Percentiles rank a stretch among this genome's conserved stretches.
Conservation (phyloP, 1,284 basidiomycete species). For the Pseudozyma tsukubaensis region DNA sequence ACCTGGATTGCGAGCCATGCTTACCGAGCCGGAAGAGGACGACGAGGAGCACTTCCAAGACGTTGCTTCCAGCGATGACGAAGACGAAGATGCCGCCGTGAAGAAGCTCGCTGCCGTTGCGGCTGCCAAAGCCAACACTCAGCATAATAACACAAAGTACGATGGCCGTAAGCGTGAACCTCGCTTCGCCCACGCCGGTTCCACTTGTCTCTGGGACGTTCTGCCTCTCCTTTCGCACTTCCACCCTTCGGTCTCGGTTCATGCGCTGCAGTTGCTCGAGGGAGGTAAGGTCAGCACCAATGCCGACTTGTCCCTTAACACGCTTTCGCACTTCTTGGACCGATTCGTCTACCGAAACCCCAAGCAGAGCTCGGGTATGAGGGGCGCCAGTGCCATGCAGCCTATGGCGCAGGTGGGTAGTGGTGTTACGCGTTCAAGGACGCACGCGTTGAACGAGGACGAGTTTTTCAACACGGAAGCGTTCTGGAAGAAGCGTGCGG, state of each 20-base stretch:
- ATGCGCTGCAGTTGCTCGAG: conserved; percentile 86
- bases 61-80: conserved; percentile 65
- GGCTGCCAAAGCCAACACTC: conserved; percentile 12
- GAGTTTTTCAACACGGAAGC: conserved; percentile 79
- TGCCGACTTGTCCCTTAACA: conserved; percentile 90
- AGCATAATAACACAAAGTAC: conserved; percentile 41
- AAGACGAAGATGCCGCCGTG: conserved; percentile 30
- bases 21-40: conserved; percentile 72
- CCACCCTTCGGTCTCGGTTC: conserved; percentile 89
- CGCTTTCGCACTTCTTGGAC: conserved; percentile 90
- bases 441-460: conserved; percentile 69
- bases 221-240: conserved; percentile 80
- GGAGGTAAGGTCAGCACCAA: conserved; percentile 78
- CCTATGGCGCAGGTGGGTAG: conserved; percentile 75
- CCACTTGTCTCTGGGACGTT: conserved; percentile 71
- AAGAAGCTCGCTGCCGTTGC: conserved; percentile 22
- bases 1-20: conserved; percentile 78
- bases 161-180: conserved; percentile 82
- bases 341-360: conserved; percentile 93
- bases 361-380: conserved; percentile 83
- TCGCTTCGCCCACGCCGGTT: conserved; percentile 83
- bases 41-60: conserved; percentile 73
- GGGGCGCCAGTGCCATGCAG: conserved; percentile 86
- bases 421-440: conserved; percentile 79
- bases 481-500: conserved; percentile 80